Percentiles rank a stretch among this genome's conserved stretches.
These are phyloP conservation scores for Moesziomyces aphidis DNA, from an alignment of 1,284 basidiomycete genomes.

Conservation along the genomic window DNA sequence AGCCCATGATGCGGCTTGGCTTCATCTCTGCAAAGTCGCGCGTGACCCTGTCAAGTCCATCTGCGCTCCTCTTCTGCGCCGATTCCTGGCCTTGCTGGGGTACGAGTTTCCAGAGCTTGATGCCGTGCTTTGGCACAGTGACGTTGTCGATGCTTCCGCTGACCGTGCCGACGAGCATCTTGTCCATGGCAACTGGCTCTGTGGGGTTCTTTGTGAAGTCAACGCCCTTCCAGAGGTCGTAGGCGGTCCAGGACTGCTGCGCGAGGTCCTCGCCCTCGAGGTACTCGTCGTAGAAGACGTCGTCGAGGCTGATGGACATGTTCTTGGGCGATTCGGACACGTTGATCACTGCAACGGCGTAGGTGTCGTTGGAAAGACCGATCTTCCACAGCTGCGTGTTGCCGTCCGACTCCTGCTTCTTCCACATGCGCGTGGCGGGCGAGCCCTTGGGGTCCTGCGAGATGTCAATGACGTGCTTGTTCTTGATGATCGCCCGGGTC, in stretches of 20 bases:
- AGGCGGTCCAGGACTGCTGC: slow-evolving; percentile 19
- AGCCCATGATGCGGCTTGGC: slow-evolving; percentile 28
- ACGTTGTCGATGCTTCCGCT: slow-evolving; percentile 14
- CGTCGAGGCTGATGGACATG: slow-evolving; percentile 16
- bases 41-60: slow-evolving; percentile 14
- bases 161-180: slow-evolving; percentile 16
- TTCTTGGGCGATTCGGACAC: slow-evolving; percentile 36
- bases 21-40: slow-evolving; percentile 26
- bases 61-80: slow-evolving; percentile 4
- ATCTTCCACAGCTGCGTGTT: slow-evolving; percentile 46
- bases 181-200: slow-evolving; percentile 7
- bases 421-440: slow-evolving; percentile 49
- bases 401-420: slow-evolving; percentile 21
- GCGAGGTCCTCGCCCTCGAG: slow-evolving; percentile 18
- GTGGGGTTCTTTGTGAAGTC: slow-evolving; percentile 19
- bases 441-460: slow-evolving; percentile 54
- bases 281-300: slow-evolving; percentile 38
- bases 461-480: slow-evolving; percentile 61
- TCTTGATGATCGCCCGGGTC: slow-evolving; percentile 54
- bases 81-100: background rate
- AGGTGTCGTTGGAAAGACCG: slow-evolving; percentile 36
- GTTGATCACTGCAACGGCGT: slow-evolving; percentile 43
- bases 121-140: slow-evolving; percentile 20
- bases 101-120: slow-evolving; percentile 26
- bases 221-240: slow-evolving; percentile 34